Conservation (phyloP, 148 eudicot species). For the Nepenthes gracilis region DNA sequence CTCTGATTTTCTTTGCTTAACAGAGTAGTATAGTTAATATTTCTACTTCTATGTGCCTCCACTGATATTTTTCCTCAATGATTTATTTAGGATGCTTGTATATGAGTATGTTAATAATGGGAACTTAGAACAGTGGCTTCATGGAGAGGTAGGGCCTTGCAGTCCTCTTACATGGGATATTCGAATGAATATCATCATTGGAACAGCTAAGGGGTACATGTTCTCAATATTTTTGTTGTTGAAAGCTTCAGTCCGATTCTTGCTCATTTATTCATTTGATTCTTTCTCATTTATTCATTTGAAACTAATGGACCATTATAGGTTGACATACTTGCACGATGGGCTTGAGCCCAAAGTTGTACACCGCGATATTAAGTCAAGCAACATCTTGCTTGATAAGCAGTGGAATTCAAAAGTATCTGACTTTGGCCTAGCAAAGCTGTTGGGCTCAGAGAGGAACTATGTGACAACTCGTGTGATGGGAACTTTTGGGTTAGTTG, state of each 20-base stretch:
- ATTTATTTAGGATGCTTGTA: constrained; percentile 34
- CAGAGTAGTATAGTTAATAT: no score
- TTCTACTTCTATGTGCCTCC: not conserved
- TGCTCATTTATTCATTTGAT: not conserved
- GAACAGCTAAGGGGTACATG: constrained; percentile 62
- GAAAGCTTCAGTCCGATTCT: not conserved
- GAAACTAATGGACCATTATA: constrained; percentile 10
- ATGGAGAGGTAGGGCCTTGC: constrained; percentile 59
- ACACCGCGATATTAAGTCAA: constrained; percentile 68
- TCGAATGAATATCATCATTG: constrained; percentile 54
- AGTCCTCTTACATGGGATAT: constrained; percentile 81
- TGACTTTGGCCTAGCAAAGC: constrained; percentile 74
- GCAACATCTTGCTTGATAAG: constrained; percentile 65
- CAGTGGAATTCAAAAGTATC: constrained; percentile 66
- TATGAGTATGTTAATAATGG: constrained; percentile 74
- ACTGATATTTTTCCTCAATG: not conserved
- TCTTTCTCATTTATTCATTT: not conserved
- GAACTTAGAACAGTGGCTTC: constrained; percentile 80
- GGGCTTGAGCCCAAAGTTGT: constrained; percentile 77
- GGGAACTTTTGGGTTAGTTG: constrained; percentile 68
- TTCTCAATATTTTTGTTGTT: not conserved
- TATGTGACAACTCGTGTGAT: constrained; percentile 66
- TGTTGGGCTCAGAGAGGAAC: constrained; percentile 48
- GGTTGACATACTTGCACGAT: constrained; percentile 62
- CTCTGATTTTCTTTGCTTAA: no score